These are phyloP conservation scores for Lactarius deliciosus DNA, from an alignment of 768 basidiomycete species.

Conservation along the genomic window DNA sequence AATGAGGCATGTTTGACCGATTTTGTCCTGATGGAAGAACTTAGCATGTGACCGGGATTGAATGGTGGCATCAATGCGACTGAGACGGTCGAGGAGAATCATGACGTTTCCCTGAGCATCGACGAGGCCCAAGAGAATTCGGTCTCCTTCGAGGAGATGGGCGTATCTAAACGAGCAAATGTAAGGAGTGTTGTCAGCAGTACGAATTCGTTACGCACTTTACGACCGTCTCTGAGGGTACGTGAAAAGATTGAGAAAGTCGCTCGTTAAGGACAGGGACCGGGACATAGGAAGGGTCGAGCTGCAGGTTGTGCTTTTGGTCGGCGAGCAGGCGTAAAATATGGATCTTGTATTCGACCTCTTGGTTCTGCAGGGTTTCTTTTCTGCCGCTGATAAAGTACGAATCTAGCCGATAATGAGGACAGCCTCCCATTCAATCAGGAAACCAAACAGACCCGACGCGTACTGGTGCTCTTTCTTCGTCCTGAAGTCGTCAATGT, in stretches of 20 bases:
- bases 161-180: slow-evolving; percentile 7
- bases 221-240: slow-evolving; percentile 11
- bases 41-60: slow-evolving; percentile 8
- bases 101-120: slow-evolving; percentile 18
- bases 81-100: slow-evolving; percentile 21
- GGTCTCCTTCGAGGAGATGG: slow-evolving; percentile 25
- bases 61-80: slow-evolving; percentile 14
- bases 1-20: slow-evolving; percentile 46
- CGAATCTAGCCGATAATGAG: slow-evolving; percentile 1
- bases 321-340: slow-evolving; percentile 17
- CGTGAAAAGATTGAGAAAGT: slow-evolving; percentile 17
- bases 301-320: slow-evolving; percentile 21
- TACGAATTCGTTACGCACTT: neutral
- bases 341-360: slow-evolving; percentile 19
- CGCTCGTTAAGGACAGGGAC: slow-evolving; percentile 12
- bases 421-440: neutral
- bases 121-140: slow-evolving; percentile 21
- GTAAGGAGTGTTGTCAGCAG: neutral
- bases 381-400: slow-evolving; percentile 19
- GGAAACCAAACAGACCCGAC: slow-evolving; percentile 5
- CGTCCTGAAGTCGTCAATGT: slow-evolving; percentile 4
- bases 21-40: slow-evolving; percentile 45
- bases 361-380: slow-evolving; percentile 19
- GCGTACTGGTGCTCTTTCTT: slow-evolving; percentile 15
- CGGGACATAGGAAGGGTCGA: slow-evolving; percentile 25